Evolutionary conservation across 768 basidiomycete species (phyloP), one percentile per base, ranked within the genome.

Genomic region (Sistotremastrum suecicum): DNA sequence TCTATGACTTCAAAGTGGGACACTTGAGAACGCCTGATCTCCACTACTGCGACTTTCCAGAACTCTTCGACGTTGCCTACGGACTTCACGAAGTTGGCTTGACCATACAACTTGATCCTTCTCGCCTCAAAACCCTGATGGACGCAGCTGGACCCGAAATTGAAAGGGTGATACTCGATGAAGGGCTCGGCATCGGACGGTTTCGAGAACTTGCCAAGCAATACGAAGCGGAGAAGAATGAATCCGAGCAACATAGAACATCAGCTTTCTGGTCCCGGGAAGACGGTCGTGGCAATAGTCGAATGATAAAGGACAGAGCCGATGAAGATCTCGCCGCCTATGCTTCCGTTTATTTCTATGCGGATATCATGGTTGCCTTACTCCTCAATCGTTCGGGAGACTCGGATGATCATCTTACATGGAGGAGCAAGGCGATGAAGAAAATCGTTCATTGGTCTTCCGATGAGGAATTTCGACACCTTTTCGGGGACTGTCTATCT

Each of bases 61-160:
- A 53, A n/a, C 43, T 58, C 32, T 49, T 45, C 12, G 54, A 57
- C 29, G 51, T 60, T 7, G 56, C 56, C 0, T 42, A 59, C 10
- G 47, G 48, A 28, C 51, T 59, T n/a, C 60, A 60, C 43, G 42
- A 55, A 48, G 47, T 54, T 30, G 60, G 58, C 0, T 47, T 62
- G 29, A 53, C 43, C 37, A 44, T 62, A 3, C 59, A 58, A 41
- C 48, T 60, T n/a, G 51, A 50, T 20, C 53, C 56, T 6, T 46
- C 48, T 3, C 51, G 58, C 0, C 51, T 62, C 4, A 53, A 54
- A 39, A 55, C 55, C 2, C 45, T 51, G 0, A 50, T 58, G 44
- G 38, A 38, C 4, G 38, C 34, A 9, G 48, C 44, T 7, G 56
- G 50, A 2, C 49, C 47, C 2, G 57, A 58, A 9, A 50, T 60